Evolutionary conservation across 2,329 filamentous ascomycete genomes (phyloP).

Genomic region (Pseudophaeomoniella oleicola): DNA sequence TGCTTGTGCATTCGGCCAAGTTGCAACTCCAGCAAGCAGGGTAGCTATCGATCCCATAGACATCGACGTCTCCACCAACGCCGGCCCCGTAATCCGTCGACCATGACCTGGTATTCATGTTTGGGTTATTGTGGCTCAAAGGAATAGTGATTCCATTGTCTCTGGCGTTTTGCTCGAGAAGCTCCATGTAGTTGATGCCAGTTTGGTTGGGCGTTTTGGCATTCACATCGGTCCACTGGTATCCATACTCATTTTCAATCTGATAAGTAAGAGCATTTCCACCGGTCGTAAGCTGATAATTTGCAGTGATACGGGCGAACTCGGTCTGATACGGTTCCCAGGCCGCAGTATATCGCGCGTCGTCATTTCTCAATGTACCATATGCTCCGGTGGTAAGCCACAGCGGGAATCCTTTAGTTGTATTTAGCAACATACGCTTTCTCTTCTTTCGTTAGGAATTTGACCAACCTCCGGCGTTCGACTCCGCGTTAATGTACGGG

Average conservation of each 20-base stretch:
- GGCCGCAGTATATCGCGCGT: conserved; percentile 16
- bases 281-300: conserved; percentile 16
- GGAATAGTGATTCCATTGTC: conserved; percentile 44
- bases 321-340: conserved; percentile 15
- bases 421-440: too few relatives aligned
- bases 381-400: conserved; percentile 45
- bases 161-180: conserved; percentile 38
- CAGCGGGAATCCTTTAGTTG: too few relatives aligned
- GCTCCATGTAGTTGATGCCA: conserved; percentile 23
- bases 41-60: conserved; percentile 36
- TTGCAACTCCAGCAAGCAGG: conserved; percentile 51
- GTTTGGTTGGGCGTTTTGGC: conserved; percentile 33
- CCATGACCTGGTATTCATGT: conserved; percentile 44
- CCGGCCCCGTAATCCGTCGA: conserved; percentile 42
- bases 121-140: conserved; percentile 45
- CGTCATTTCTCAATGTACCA: conserved; percentile 18
- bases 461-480: conserved; percentile 46
- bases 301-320: conserved; percentile 15
- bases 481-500: conserved; percentile 50
- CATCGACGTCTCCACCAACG: conserved; percentile 41
- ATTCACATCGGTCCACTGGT: conserved; percentile 19
- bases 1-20: conserved; percentile 43
- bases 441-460: too few relatives aligned
- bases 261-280: conserved; percentile 16
- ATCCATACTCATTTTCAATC: conserved; percentile 21